Base-by-base conservation (phyloP, 2,329 filamentous ascomycete species). In the Beauveria sp. region DNA sequence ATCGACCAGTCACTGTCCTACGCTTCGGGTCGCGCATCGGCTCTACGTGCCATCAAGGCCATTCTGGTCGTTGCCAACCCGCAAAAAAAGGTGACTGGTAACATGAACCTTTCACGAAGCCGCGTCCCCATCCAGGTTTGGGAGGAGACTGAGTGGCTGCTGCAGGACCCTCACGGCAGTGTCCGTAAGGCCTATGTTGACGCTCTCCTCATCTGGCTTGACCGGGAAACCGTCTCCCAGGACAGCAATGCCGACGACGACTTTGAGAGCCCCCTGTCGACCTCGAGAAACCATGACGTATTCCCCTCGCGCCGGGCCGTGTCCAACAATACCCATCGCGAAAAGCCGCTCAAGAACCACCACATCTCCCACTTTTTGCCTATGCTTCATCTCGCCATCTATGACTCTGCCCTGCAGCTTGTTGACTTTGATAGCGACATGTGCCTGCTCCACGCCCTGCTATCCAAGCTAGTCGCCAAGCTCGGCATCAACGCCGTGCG, bases 111-210 rank as follows among this genome's bases (percentile, higher is more conserved):
- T 57, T 85, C 86, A 6, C 84, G 92, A 65, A 90, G 88, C 71
- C 85, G 81, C 46, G 90, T 96, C 1, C 87, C 90, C 0, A 81
- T 96, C 9, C 84, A 89, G 60, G 89, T 93, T 0, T 99, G 95
- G 95, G 93, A 98, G 73, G 91, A 91, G n/a, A 96, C 93, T 0
- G 91, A 97, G 64, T 96, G 91, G 90, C 83, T 98, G 50, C 77
- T 98, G 22, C 87, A 89, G 43, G 93, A 97, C 69, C 81, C 85
- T 1, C 88, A 93, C 68, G 85, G 85, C 38, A 81, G 85, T 38
- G 92, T 98, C 40, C 86, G 93, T 60, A 88, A 88, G 71, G 90
- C 92, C 0, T 99, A 98, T 67, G 85, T 88, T 7, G 91, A 96
- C 72, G 90, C 91, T 5, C 74, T 98, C 18, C 74, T 90, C 46